A percentile compares a stretch with the other conserved stretches of the same genome.
These are phyloP conservation scores for Neolecta irregularis DNA, from an alignment of 1,139 yeast species.

Conservation along the genomic window DNA sequence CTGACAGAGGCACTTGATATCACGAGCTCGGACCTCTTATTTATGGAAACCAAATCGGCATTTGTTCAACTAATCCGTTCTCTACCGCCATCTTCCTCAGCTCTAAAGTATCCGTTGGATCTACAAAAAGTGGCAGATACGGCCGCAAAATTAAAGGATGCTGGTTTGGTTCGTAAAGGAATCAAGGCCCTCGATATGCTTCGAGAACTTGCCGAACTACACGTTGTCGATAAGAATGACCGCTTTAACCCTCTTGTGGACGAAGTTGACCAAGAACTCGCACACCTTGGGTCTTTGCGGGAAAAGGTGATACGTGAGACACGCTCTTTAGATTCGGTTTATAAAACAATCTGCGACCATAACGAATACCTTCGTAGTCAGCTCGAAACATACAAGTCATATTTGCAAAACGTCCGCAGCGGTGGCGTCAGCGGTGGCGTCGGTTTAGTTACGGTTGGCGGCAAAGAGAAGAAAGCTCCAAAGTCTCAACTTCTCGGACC, in stretches of 20 bases:
- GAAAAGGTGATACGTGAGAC: conserved; percentile 26
- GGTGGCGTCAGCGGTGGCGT: conserved; percentile 19
- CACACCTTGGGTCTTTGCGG: conserved; percentile 26
- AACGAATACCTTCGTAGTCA: conserved; percentile 26
- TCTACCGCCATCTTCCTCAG: conserved; percentile 23
- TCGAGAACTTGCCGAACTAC: conserved; percentile 22
- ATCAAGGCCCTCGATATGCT: conserved; percentile 25
- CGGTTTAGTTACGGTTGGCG: conserved; percentile 17
- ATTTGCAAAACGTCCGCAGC: conserved; percentile 26
- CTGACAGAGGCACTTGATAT: conserved; percentile 21
- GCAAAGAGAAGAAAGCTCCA: conserved; percentile 16
- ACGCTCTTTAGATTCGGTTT: conserved; percentile 24
- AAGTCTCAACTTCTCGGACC: conserved; percentile 20
- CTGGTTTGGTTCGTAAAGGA: conserved; percentile 25
- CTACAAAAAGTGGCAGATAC: conserved; percentile 23
- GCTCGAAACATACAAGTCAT: conserved; percentile 26
- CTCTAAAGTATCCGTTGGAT: conserved; percentile 22
- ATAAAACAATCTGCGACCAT: conserved; percentile 25
- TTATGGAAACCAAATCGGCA: conserved; percentile 27
- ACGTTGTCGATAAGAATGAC: conserved; percentile 17
- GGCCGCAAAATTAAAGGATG: conserved; percentile 23
- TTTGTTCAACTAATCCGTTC: conserved; percentile 27
- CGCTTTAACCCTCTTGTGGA: conserved; percentile 22
- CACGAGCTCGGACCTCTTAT: conserved; percentile 25
- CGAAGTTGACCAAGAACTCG: conserved; percentile 27